Evolutionary conservation across 345 rosid species (phyloP), one percentile per base, ranked within the genome.

Genomic region (Eucalyptus rudis): DNA sequence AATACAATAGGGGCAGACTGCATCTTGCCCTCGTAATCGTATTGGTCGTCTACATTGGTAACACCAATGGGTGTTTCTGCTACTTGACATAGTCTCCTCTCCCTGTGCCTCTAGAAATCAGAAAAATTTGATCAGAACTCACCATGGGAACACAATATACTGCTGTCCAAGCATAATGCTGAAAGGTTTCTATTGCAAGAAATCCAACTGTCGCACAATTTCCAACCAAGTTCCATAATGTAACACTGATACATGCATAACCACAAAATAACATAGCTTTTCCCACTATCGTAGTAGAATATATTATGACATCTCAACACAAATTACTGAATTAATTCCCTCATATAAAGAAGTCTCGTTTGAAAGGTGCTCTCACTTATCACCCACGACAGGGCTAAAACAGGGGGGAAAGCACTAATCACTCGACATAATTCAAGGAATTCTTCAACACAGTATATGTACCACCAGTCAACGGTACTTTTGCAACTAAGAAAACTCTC

Each of bases 31-130:
- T 20, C 90, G 96, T 79, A 98, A 90, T 45, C 93, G 92, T 90
- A 97, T 92, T 86, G 96, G 94, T 64, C 96, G 95, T 90, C 94
- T 92, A 89, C 99, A 97, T 89, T 93, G 90, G 93, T 96, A 92
- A 92, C 99, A 97, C 99, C 99, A 97, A 56, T 97, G 98, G 58
- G 97, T 95, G 91, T 93, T 94, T 91, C 98, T 93, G 92, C 96
- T 90, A 87, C 95, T 93, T 84, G 99, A 95, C 99, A 97, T 98
- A 85, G 90, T 95, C 92, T 87, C 89, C 86, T 87, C 94, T 88
- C 87, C 87, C 89, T 86, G 91, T 89, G 92, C 90, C 91, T 89
- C 29, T 87, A n/a, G 71, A 76, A 89, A 90, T 88, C 59, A 43
- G 79, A 4, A 29, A 13, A 76, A 51, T 40, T 76, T 76, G 59